phyloP scores from a whole-genome alignment of 768 basidiomycete genomes.

The Phylloporus sp. region DNA sequence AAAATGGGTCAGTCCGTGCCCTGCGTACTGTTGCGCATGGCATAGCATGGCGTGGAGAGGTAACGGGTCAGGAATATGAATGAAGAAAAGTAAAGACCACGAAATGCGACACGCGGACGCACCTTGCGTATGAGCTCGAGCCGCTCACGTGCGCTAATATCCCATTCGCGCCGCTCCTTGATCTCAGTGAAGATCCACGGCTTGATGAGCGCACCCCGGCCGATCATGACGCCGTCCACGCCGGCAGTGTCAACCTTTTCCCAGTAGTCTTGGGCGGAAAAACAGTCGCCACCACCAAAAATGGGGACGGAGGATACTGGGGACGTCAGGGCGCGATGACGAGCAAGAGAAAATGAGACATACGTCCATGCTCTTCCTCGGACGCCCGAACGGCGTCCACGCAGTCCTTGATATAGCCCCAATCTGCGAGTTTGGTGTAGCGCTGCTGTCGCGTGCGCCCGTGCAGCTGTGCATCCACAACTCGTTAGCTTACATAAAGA shows the following conservation, averaged over 20 bases:
- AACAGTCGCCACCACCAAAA: constrained; percentile 95
- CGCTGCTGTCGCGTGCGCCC: constrained; percentile 93
- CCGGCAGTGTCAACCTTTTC: constrained; percentile 68
- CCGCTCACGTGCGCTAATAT: constrained; percentile 80
- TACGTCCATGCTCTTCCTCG: constrained; percentile 69
- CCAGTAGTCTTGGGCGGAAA: constrained; percentile 83
- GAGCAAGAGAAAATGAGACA: constrained; percentile 22
- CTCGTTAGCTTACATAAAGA: not conserved
- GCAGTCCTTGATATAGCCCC: constrained; percentile 89
- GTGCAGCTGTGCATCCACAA: constrained; percentile 60
- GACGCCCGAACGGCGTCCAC: constrained; percentile 70
- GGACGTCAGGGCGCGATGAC: not conserved
- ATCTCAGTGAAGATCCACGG: constrained; percentile 96
- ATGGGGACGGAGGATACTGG: constrained; percentile 84
- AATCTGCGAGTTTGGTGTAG: constrained; percentile 89
- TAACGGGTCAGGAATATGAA: not conserved
- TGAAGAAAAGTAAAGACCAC: not conserved
- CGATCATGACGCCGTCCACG: constrained; percentile 95
- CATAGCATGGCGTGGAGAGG: not conserved
- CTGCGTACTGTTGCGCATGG: constrained; percentile 59
- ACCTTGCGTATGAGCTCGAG: constrained; percentile 76
- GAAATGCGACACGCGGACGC: constrained; percentile 19
- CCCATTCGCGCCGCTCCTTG: constrained; percentile 90
- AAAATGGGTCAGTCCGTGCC: constrained; percentile 82
- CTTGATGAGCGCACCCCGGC: constrained; percentile 91